A percentile compares a stretch with the other conserved stretches of the same genome.
phyloP scores from a whole-genome alignment of 495 filamentous ascomycete genomes.

The Gamarada debralockiae region DNA sequence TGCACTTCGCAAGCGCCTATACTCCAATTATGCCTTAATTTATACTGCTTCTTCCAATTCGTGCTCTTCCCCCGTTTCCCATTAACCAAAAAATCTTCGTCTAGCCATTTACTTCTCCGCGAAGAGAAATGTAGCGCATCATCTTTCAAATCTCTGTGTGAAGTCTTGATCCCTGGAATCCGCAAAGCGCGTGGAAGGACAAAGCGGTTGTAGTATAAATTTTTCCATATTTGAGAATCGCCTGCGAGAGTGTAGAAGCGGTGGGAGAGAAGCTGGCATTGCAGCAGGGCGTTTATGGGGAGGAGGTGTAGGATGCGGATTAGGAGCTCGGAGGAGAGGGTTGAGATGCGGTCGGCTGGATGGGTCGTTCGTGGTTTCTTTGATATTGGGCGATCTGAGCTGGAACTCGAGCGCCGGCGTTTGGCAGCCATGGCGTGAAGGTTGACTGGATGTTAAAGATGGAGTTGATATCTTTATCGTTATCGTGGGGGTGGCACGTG shows the following conservation, averaged over 20 bases:
- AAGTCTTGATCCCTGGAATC: slow-evolving; percentile 62
- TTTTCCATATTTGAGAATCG: slow-evolving; percentile 91
- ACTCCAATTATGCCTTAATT: slow-evolving; percentile 88
- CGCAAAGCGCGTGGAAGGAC: slow-evolving; percentile 62
- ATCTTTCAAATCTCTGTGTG: slow-evolving; percentile 23
- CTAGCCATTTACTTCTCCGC: slow-evolving; percentile 77
- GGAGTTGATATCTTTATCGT: slow-evolving; percentile 4
- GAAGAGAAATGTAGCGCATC: slow-evolving; percentile 62
- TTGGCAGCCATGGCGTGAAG: slow-evolving; percentile 16
- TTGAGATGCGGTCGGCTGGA: slow-evolving; percentile 40
- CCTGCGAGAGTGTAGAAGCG: slow-evolving; percentile 70
- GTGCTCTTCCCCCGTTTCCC: slow-evolving; percentile 22
- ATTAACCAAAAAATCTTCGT: slow-evolving; percentile 56
- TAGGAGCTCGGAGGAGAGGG: slow-evolving; percentile 82
- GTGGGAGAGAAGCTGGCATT: slow-evolving; percentile 74
- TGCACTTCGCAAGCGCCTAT: slow-evolving; percentile 76
- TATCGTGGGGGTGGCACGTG: background rate
- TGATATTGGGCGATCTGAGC: background rate
- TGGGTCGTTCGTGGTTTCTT: slow-evolving; percentile 14
- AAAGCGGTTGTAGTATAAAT: slow-evolving; percentile 82
- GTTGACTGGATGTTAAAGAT: background rate
- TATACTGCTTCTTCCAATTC: slow-evolving; percentile 88
- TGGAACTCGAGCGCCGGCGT: slow-evolving; percentile 12
- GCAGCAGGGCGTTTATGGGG: slow-evolving; percentile 60
- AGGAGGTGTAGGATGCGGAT: slow-evolving; percentile 80